A percentile compares a stretch with the other conserved stretches of the same genome.
These are phyloP conservation scores for Panaeolus cyanescens DNA, from an alignment of 768 basidiomycete genomes.

Conservation along the genomic window DNA sequence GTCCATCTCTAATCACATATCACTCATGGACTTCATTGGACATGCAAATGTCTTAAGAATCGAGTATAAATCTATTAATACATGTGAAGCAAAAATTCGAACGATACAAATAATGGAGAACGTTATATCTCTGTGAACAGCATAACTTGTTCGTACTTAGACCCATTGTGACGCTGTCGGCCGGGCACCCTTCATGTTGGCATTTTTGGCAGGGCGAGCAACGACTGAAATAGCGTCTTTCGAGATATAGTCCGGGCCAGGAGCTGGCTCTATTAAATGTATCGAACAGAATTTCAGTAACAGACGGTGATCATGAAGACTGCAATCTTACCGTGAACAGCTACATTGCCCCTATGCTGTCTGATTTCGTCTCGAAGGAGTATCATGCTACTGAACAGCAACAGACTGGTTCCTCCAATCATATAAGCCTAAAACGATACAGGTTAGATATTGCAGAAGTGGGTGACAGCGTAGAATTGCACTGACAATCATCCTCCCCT, in stretches of 20 bases:
- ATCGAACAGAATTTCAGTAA: background rate
- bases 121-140: no score
- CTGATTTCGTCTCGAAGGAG: background rate
- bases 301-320: background rate
- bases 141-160: background rate
- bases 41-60: no score
- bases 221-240: slow-evolving; percentile 14
- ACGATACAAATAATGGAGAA: background rate
- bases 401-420: background rate
- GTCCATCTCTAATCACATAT: no score
- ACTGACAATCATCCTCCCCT: slow-evolving; percentile 6
- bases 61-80: no score
- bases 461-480: background rate
- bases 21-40: no score
- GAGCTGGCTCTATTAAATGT: background rate
- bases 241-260: slow-evolving; percentile 8
- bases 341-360: background rate
- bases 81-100: no score
- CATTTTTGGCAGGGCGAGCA: slow-evolving; percentile 19
- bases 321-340: background rate
- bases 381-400: background rate
- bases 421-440: background rate
- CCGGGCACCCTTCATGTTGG: slow-evolving; percentile 15
- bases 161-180: slow-evolving; percentile 13
- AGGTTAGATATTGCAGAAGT: background rate